phyloP scores from a whole-genome alignment of 2,329 filamentous ascomycete genomes.

The Aureobasidium sp. region DNA sequence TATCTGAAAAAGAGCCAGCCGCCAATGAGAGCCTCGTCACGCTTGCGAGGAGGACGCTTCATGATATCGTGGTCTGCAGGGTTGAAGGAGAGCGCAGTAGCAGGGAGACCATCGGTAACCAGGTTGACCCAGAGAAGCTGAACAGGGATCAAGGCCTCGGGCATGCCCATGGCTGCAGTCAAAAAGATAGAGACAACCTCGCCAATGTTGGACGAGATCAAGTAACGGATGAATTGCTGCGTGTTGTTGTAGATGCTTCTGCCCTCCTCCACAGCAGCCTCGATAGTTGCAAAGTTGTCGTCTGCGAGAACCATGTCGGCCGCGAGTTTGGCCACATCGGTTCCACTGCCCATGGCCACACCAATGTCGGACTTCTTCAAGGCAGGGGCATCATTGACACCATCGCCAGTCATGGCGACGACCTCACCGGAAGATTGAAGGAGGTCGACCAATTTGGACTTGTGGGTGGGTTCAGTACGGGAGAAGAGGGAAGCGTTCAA shows the following conservation, averaged over 20 bases:
- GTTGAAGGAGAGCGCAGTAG: conserved; percentile 95
- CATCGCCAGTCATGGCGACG: conserved; percentile 98
- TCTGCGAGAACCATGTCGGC: conserved; percentile 98
- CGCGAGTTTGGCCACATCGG: conserved; percentile 91
- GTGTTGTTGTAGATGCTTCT: conserved; percentile 99
- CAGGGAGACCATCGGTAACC: conserved; percentile 92
- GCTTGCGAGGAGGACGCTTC: conserved; percentile 82
- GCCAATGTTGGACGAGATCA: conserved; percentile 98
- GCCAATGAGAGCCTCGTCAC: conserved; percentile 84
- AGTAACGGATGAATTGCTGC: conserved; percentile 97
- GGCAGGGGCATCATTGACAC: conserved; percentile 95
- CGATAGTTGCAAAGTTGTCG: conserved; percentile 98
- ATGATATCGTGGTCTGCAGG: conserved; percentile 98
- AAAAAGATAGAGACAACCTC: conserved; percentile 99
- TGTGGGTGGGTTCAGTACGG: conserved; percentile 89
- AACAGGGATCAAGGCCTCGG: conserved; percentile 91
- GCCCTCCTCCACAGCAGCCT: conserved; percentile 91
- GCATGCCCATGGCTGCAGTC: conserved; percentile 93
- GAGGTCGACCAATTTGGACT: conserved; percentile 94
- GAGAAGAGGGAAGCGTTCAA: conserved; percentile 88
- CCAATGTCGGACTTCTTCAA: conserved; percentile 98
- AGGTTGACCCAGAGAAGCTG: conserved; percentile 98
- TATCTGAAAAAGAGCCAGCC: conserved; percentile 98
- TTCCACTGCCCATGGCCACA: conserved; percentile 97
- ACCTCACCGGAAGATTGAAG: conserved; percentile 89